Evolutionary conservation across 2,329 filamentous ascomycete genomes (phyloP).

Genomic region (Salinomyces thailandicus): DNA sequence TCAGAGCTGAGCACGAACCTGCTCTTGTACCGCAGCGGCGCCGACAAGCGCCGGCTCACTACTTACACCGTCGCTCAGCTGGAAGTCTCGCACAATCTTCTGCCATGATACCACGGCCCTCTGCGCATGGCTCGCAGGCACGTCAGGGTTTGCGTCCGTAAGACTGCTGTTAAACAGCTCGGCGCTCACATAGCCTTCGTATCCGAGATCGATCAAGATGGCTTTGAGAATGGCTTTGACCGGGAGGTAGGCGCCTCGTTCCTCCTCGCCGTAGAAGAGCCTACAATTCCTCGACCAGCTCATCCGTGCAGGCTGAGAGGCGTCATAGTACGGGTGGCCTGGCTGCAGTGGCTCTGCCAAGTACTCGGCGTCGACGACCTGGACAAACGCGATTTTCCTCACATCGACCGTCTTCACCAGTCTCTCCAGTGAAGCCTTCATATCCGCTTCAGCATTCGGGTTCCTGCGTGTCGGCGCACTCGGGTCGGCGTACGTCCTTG

Average conservation of each 20-base stretch:
- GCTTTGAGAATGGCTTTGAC: constrained; percentile 50
- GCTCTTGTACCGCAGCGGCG: background rate
- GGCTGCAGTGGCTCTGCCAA: constrained; percentile 47
- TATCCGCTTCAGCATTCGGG: constrained; percentile 44
- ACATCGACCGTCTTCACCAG: constrained; percentile 48
- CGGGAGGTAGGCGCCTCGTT: constrained; percentile 57
- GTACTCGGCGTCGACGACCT: constrained; percentile 63
- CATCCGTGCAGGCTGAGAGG: constrained; percentile 55
- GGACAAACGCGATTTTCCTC: constrained; percentile 62
- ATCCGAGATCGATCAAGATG: constrained; percentile 55
- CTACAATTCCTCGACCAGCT: constrained; percentile 69
- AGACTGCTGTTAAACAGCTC: constrained; percentile 58
- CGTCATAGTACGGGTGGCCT: constrained; percentile 49
- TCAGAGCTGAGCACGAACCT: background rate
- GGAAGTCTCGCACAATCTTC: constrained; percentile 28
- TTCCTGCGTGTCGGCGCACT: constrained; percentile 42
- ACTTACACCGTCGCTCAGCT: background rate
- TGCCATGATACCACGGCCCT: constrained; percentile 44
- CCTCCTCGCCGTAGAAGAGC: constrained; percentile 54
- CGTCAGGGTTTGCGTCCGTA: constrained; percentile 40
- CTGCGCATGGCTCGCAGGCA: constrained; percentile 46
- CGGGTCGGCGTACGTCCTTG: constrained; percentile 60
- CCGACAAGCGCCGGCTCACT: background rate
- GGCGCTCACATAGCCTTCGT: constrained; percentile 59
- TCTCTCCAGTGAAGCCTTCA: constrained; percentile 44